These are phyloP conservation scores for Balamuthia mandrillaris DNA, from an alignment of 208 protist genomes.

Conservation along the genomic window DNA sequence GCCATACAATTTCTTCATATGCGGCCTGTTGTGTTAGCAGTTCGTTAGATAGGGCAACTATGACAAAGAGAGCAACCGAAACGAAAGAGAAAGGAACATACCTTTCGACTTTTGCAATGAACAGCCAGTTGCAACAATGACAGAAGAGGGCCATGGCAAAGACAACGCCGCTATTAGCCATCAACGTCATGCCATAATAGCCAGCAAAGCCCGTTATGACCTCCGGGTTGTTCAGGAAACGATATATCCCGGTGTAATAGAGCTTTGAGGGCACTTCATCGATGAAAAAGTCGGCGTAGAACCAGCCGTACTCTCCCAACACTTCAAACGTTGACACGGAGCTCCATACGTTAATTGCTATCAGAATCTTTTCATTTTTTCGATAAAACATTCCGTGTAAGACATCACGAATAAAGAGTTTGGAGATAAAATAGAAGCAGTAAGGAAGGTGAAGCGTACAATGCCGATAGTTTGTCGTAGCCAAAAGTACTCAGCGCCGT, in stretches of 20 bases:
- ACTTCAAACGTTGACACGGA: slow-evolving; percentile 78
- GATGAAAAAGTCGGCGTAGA: slow-evolving; percentile 82
- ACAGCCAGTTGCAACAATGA: slow-evolving; percentile 76
- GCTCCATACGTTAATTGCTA: slow-evolving; percentile 80
- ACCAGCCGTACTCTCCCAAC: slow-evolving; percentile 86
- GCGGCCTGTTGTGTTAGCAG: slow-evolving; percentile 14
- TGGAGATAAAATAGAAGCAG: not conserved
- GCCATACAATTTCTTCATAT: slow-evolving; percentile 60
- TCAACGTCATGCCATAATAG: slow-evolving; percentile 82
- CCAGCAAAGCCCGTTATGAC: slow-evolving; percentile 80
- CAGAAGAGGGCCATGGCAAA: slow-evolving; percentile 77
- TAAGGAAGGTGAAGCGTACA: not conserved
- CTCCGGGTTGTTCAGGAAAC: slow-evolving; percentile 91
- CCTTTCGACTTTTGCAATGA: slow-evolving; percentile 79
- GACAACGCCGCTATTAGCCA: slow-evolving; percentile 77
- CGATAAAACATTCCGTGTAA: slow-evolving; percentile 32
- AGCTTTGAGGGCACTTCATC: slow-evolving; percentile 73
- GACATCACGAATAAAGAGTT: slow-evolving; percentile 53
- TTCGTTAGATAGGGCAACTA: not conserved
- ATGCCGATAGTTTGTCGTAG: slow-evolving; percentile 13
- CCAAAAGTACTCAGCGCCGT: slow-evolving; percentile 35
- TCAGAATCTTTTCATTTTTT: slow-evolving; percentile 50
- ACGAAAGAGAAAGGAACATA: not conserved
- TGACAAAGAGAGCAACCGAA: not conserved
- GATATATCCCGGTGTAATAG: slow-evolving; percentile 87